phyloP scores from a whole-genome alignment of 352 stramenopile genomes.

The Aphanomyces astaci region DNA sequence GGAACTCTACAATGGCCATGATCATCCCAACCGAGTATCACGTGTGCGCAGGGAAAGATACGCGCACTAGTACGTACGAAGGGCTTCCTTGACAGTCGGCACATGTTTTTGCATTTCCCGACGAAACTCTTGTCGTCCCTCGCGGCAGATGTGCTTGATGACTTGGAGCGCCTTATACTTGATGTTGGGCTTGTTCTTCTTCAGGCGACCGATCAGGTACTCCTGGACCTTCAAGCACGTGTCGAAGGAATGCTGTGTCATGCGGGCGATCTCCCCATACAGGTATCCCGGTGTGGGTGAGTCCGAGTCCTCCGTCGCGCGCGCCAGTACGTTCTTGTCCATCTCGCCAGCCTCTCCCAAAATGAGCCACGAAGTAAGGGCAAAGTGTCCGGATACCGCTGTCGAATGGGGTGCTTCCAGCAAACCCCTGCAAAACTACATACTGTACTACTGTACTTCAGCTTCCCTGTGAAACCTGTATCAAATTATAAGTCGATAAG shows the following conservation, averaged over 20 bases:
- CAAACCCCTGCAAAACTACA: not conserved
- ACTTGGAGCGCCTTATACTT: slow-evolving; percentile 93
- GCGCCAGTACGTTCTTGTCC: slow-evolving; percentile 89
- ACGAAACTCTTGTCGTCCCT: slow-evolving; percentile 86
- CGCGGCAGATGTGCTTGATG: slow-evolving; percentile 88
- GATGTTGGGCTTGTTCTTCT: slow-evolving; percentile 93
- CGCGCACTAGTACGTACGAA: slow-evolving; percentile 46
- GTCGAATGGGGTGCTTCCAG: slow-evolving; percentile 6
- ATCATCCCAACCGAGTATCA: slow-evolving; percentile 4
- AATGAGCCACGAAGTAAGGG: slow-evolving; percentile 4
- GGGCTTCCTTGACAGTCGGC: slow-evolving; percentile 86
- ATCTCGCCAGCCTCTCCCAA: slow-evolving; percentile 37
- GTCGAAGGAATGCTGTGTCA: slow-evolving; percentile 88
- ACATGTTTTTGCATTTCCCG: slow-evolving; percentile 89
- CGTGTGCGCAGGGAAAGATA: slow-evolving; percentile 1
- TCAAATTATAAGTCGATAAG: no score
- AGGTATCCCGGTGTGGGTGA: slow-evolving; percentile 93
- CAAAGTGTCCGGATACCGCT: not conserved
- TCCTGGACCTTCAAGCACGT: slow-evolving; percentile 83
- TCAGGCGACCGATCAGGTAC: slow-evolving; percentile 87
- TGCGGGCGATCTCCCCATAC: slow-evolving; percentile 93
- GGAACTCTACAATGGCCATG: slow-evolving; percentile 58
- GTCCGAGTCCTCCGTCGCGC: slow-evolving; percentile 90
- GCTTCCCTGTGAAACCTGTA: not conserved
- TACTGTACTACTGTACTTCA: no score